Evolutionary conservation across 2,329 filamentous ascomycete genomes (phyloP).

Genomic region (Camptophora hylomeconis): DNA sequence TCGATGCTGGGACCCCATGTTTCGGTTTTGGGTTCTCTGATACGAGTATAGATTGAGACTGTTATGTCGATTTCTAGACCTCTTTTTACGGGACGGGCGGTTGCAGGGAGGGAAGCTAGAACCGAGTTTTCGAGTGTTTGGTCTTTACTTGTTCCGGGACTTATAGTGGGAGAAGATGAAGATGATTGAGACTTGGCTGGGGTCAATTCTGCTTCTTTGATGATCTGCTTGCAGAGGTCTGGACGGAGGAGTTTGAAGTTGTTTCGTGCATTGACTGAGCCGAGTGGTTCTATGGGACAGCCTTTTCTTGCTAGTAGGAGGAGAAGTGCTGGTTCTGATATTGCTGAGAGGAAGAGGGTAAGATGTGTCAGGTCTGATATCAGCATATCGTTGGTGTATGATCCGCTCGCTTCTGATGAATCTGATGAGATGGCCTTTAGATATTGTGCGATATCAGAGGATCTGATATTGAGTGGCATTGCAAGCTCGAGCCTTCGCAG

Average conservation of each 20-base stretch:
- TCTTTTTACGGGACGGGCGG: slow-evolving; percentile 7
- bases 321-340: slow-evolving; percentile 12
- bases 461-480: slow-evolving; percentile 3
- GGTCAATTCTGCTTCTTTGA: too few species aligned
- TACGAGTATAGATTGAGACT: slow-evolving; percentile 5
- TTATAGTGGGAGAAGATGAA: too few species aligned
- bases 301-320: slow-evolving; percentile 6
- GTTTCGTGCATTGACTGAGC: slow-evolving; percentile 10
- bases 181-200: too few species aligned
- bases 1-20: not conserved
- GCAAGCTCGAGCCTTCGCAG: slow-evolving; percentile 1
- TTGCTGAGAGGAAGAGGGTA: slow-evolving; percentile 7
- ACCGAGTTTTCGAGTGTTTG: not conserved
- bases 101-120: slow-evolving; percentile 1
- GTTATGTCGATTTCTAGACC: slow-evolving; percentile 9
- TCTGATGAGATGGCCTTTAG: not conserved
- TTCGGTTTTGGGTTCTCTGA: not conserved
- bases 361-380: not conserved
- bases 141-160: too few species aligned
- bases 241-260: slow-evolving; percentile 8
- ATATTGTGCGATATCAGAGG: slow-evolving; percentile 2
- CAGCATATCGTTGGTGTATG: not conserved
- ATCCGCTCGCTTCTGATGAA: not conserved
- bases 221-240: slow-evolving; percentile 4
- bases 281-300: slow-evolving; percentile 7